These are phyloP conservation scores for Claviceps fusiformis DNA, from an alignment of 2,329 filamentous ascomycete species.

Conservation along the genomic window DNA sequence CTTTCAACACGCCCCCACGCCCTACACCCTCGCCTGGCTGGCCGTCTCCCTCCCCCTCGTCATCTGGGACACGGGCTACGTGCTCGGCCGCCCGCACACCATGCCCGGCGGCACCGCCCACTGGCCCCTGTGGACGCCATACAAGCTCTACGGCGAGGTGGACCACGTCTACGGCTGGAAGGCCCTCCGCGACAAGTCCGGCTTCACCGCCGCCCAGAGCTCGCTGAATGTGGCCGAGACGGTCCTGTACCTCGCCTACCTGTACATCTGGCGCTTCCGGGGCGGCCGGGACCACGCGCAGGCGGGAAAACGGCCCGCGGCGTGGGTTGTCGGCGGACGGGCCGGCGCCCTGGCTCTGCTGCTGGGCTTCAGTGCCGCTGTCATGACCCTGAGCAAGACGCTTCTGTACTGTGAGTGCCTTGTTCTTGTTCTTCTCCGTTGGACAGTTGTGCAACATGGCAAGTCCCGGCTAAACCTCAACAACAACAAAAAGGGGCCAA, in stretches of 20 bases:
- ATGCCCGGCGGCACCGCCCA: conserved; percentile 69
- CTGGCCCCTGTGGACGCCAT: conserved; percentile 60
- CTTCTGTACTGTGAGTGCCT: conserved; percentile 38
- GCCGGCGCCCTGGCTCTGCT: conserved; percentile 31
- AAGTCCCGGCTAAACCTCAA: too few species aligned
- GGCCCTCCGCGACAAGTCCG: conserved; percentile 51
- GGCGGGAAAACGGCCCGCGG: background rate
- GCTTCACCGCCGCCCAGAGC: conserved; percentile 68
- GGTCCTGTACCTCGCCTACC: conserved; percentile 47
- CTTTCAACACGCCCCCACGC: conserved; percentile 29
- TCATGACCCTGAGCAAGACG: conserved; percentile 52
- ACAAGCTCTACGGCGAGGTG: conserved; percentile 65
- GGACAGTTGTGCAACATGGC: background rate
- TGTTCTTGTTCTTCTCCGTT: conserved; percentile 3
- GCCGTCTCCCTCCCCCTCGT: conserved; percentile 63
- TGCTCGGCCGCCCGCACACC: conserved; percentile 64
- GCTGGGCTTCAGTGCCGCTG: conserved; percentile 36
- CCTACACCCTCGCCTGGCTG: conserved; percentile 52
- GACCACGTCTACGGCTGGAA: conserved; percentile 75
- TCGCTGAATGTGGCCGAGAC: conserved; percentile 57
- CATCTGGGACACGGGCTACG: conserved; percentile 67
- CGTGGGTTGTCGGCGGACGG: conserved; percentile 16
- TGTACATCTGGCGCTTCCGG: conserved; percentile 20
- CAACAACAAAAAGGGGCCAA: conserved; percentile 30
- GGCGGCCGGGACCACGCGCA: background rate